A percentile compares a stretch with the other conserved stretches of the same genome.
These are phyloP conservation scores for Truncatella angustata DNA, from an alignment of 2,329 filamentous ascomycete species.

Conservation along the genomic window DNA sequence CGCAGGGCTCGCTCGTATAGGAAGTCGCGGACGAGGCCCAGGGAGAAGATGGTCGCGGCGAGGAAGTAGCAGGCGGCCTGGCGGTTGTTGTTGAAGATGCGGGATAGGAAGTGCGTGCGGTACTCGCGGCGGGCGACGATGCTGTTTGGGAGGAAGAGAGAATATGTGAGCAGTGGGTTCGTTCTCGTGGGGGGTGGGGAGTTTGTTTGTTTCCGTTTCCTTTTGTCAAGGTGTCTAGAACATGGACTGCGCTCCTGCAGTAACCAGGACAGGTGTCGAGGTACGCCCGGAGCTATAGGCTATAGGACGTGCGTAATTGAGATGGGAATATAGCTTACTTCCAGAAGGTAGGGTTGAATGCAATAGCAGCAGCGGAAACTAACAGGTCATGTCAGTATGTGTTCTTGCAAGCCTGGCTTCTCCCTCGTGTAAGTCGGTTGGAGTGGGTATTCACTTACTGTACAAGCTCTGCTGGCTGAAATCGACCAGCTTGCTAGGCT, in stretches of 20 bases:
- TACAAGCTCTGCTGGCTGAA: slow-evolving; percentile 65
- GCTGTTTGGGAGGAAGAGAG: too few species aligned
- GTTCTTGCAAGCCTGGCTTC: not conserved
- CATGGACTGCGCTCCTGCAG: too few species aligned
- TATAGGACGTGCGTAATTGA: too few species aligned
- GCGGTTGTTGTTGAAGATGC: slow-evolving; percentile 75
- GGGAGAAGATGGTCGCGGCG: slow-evolving; percentile 82
- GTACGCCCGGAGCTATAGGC: too few species aligned
- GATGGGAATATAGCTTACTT: slow-evolving; percentile 63
- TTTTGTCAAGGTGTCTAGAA: not conserved
- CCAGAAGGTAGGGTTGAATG: slow-evolving; percentile 99
- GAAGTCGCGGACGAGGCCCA: slow-evolving; percentile 85
- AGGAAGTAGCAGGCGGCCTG: slow-evolving; percentile 86
- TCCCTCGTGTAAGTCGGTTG: not conserved
- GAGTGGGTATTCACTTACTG: slow-evolving; percentile 46
- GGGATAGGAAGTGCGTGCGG: slow-evolving; percentile 83
- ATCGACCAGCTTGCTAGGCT: slow-evolving; percentile 53
- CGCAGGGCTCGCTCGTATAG: slow-evolving; percentile 84
- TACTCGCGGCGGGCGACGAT: slow-evolving; percentile 90
- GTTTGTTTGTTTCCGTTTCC: not conserved
- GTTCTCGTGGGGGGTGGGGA: too few species aligned
- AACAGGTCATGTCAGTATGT: not conserved
- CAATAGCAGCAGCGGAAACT: slow-evolving; percentile 81
- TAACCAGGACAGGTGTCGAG: too few species aligned
- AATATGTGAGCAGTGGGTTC: too few species aligned